Conservation (phyloP, 495 filamentous ascomycete genomes). For the Penicillium diatomitis region DNA sequence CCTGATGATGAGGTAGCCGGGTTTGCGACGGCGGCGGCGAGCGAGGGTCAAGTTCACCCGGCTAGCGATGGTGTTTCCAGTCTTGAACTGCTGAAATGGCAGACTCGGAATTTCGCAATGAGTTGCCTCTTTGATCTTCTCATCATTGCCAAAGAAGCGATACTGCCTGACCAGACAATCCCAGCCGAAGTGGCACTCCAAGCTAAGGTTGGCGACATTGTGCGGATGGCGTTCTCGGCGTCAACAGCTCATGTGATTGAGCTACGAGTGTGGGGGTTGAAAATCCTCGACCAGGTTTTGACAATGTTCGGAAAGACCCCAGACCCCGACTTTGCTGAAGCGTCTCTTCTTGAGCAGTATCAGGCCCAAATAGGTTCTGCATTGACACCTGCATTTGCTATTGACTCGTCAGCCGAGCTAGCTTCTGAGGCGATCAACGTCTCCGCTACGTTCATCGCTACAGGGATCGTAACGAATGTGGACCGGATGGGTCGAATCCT, state of each 20-base stretch:
- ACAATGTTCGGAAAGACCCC: conserved; percentile 95
- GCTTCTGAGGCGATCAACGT: conserved; percentile 94
- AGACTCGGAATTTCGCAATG: conserved; percentile 92
- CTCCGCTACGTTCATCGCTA: conserved; percentile 93
- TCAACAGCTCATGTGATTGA: conserved; percentile 90
- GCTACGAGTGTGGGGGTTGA: conserved; percentile 77
- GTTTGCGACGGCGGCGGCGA: conserved; percentile 66
- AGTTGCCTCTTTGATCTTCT: conserved; percentile 82
- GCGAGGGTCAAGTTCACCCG: conserved; percentile 53
- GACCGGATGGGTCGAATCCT: conserved; percentile 97
- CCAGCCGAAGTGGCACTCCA: conserved; percentile 67
- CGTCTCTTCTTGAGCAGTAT: conserved; percentile 91
- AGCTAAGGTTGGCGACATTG: conserved; percentile 80
- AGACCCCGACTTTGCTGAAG: conserved; percentile 94
- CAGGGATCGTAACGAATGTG: conserved; percentile 93
- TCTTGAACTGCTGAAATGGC: conserved; percentile 89
- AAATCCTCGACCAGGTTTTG: conserved; percentile 86
- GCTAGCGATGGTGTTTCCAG: conserved; percentile 50
- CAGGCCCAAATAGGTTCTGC: conserved; percentile 97
- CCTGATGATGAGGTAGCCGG: conserved; percentile 96
- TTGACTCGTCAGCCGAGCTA: conserved; percentile 90
- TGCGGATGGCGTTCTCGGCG: conserved; percentile 93
- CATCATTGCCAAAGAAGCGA: conserved; percentile 61
- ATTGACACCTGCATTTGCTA: conserved; percentile 89
- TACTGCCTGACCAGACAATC: conserved; percentile 58